These are phyloP conservation scores for Pulveroboletus sp. DNA, from an alignment of 768 basidiomycete species.

Conservation along the genomic window DNA sequence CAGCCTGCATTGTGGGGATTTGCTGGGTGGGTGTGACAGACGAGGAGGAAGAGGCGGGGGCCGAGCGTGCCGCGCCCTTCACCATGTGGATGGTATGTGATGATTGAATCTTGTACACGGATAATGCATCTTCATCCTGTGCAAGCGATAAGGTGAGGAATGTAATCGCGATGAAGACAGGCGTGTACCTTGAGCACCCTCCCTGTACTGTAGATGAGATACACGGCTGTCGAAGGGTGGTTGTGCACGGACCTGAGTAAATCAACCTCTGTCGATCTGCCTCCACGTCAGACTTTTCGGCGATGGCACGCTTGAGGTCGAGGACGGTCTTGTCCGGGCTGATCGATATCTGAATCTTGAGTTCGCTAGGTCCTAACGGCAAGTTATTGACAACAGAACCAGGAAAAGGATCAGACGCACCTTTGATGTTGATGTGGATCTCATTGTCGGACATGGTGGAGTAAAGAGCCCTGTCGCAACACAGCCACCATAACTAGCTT, in stretches of 20 bases:
- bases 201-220: constrained; percentile 36
- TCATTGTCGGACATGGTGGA: constrained; percentile 56
- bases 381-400: neutral
- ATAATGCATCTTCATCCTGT: constrained; percentile 80
- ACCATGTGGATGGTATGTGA: constrained; percentile 93
- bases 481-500: constrained; percentile 10
- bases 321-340: constrained; percentile 77
- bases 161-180: neutral
- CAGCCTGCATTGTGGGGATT: constrained; percentile 85
- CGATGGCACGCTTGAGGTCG: constrained; percentile 90
- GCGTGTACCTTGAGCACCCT: constrained; percentile 65
- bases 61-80: constrained; percentile 65
- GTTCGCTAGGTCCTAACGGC: constrained; percentile 74
- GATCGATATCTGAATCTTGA: constrained; percentile 89
- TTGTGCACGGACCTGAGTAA: constrained; percentile 67
- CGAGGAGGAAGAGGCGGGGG: constrained; percentile 34
- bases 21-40: constrained; percentile 39
- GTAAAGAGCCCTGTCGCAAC: neutral
- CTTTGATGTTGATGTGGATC: constrained; percentile 70
- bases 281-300: constrained; percentile 79
- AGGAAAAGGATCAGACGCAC: constrained; percentile 29
- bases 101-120: constrained; percentile 87
- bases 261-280: constrained; percentile 89
- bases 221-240: neutral
- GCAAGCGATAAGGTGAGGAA: constrained; percentile 4